A percentile compares a stretch with the other conserved stretches of the same genome.
Evolutionary conservation across 2,329 filamentous ascomycete species (phyloP).

Genomic region (Venturiaceae sp.): DNA sequence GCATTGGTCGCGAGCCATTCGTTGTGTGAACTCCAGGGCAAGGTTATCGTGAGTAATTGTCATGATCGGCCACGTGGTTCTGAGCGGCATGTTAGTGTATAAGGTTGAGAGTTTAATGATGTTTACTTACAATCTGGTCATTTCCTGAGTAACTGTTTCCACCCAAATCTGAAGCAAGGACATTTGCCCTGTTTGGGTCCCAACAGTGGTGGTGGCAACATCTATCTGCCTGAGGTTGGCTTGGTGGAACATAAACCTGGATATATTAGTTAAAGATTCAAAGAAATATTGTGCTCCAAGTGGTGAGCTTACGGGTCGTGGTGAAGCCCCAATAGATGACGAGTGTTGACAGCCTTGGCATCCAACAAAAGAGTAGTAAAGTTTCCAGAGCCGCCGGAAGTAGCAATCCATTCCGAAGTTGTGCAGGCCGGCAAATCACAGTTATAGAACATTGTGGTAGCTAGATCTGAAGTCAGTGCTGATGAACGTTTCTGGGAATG

Average conservation of each 20-base stretch:
- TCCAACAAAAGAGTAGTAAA: background rate
- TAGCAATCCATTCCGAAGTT: background rate
- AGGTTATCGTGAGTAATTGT: constrained; percentile 2
- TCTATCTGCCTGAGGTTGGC: constrained; percentile 1
- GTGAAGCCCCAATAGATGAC: constrained; percentile 2
- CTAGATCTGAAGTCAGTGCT: background rate
- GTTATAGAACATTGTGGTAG: constrained; percentile 2
- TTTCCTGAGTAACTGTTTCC: background rate
- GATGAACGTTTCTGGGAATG: no score
- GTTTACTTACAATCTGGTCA: background rate
- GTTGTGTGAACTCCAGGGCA: background rate
- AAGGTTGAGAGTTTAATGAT: no score
- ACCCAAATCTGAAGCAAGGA: constrained; percentile 4
- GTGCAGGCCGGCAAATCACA: constrained; percentile 2
- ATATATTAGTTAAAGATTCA: background rate
- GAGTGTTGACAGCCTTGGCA: background rate
- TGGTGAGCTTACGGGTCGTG: constrained; percentile 2
- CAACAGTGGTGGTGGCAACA: background rate
- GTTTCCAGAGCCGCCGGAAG: constrained; percentile 2
- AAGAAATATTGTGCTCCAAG: background rate
- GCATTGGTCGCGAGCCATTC: constrained; percentile 24
- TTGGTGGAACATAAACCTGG: constrained; percentile 7
- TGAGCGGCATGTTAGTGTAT: background rate
- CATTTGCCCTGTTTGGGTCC: constrained; percentile 15
- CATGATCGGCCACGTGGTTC: constrained; percentile 1